Conservation (phyloP, 805 yeast genomes). For the Starmerella vitae region DNA sequence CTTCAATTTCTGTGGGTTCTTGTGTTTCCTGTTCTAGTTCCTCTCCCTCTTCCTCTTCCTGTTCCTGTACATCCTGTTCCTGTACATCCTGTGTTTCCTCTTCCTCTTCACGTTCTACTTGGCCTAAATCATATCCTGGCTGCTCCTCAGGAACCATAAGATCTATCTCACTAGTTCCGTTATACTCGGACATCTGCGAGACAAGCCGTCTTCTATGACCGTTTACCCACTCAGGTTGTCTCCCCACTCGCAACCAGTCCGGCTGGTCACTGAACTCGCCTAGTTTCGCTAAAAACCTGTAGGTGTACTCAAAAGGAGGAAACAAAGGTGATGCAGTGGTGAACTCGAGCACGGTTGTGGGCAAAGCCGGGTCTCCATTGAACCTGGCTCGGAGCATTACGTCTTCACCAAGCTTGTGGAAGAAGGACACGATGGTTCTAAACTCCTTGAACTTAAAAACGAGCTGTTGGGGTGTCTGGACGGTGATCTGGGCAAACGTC, state of each 20-base stretch:
- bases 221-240: slow-evolving; percentile 4
- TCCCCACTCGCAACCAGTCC: background rate
- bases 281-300: slow-evolving; percentile 11
- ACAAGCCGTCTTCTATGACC: no score
- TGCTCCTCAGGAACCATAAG: no score
- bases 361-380: background rate
- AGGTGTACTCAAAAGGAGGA: slow-evolving; percentile 8
- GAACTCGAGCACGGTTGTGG: slow-evolving; percentile 11
- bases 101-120: no score
- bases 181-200: no score
- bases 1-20: no score
- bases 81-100: no score
- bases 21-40: no score
- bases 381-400: slow-evolving; percentile 9
- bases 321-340: slow-evolving; percentile 1
- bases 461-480: slow-evolving; percentile 16
- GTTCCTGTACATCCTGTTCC: no score
- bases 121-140: no score
- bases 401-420: slow-evolving; percentile 11
- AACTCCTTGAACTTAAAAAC: slow-evolving; percentile 19
- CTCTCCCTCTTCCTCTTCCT: no score
- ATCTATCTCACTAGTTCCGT: no score
- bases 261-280: background rate
- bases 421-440: slow-evolving; percentile 13
- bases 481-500: slow-evolving; percentile 13